phyloP scores from a whole-genome alignment of 2,329 filamentous ascomycete genomes.

The Sordariomycetes sp. region DNA sequence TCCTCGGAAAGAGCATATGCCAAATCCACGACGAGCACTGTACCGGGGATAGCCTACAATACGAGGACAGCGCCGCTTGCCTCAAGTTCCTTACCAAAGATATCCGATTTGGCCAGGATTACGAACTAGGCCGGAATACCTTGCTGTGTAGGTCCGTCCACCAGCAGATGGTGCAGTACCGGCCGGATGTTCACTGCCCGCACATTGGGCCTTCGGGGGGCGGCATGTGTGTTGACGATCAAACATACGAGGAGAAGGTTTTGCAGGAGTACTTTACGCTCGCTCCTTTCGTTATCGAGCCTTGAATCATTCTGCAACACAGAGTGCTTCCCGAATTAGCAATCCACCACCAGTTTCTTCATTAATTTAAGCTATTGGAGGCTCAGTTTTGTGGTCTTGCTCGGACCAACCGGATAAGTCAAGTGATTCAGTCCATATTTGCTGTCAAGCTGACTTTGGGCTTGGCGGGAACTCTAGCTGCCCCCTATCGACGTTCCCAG shows the following conservation, averaged over 20 bases:
- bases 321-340: too few species aligned
- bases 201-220: conserved; percentile 18
- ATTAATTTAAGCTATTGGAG: neutral
- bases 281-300: neutral
- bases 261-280: conserved; percentile 10
- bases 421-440: too few species aligned
- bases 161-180: neutral
- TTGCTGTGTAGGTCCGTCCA: neutral
- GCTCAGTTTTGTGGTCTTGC: neutral
- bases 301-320: neutral
- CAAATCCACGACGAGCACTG: neutral
- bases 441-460: too few species aligned
- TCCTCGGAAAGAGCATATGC: neutral
- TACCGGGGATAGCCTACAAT: neutral
- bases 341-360: too few species aligned
- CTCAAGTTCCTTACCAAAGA: neutral
- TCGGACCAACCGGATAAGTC: too few species aligned
- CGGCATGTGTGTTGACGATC: conserved; percentile 15
- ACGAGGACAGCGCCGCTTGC: neutral
- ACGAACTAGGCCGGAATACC: neutral
- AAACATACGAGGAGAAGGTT: conserved; percentile 13
- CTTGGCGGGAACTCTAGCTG: too few species aligned
- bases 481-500: too few species aligned
- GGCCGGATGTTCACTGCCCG: conserved; percentile 11
- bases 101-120: neutral